These are phyloP conservation scores for Sugiyamaella valdiviana DNA, from an alignment of 805 yeast species.

Conservation along the genomic window DNA sequence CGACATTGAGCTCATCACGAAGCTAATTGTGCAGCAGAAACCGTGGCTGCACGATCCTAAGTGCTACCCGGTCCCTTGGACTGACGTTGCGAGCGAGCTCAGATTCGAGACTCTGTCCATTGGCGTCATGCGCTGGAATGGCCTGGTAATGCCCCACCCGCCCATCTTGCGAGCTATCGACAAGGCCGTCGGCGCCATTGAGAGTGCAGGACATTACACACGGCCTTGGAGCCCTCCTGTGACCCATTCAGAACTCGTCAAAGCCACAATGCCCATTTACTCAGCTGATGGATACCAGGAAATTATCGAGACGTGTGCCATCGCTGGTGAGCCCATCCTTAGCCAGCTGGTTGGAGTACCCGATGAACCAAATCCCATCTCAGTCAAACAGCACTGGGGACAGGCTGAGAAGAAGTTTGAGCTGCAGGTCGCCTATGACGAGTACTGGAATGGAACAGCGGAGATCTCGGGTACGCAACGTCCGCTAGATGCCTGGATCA, in stretches of 20 bases:
- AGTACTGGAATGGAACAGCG: conserved; percentile 35
- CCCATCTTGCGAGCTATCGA: conserved; percentile 44
- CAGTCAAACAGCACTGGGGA: conserved; percentile 11
- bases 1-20: conserved; percentile 36
- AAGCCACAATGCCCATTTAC: conserved; percentile 3
- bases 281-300: conserved; percentile 11
- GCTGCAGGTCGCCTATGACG: conserved; percentile 34
- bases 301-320: conserved; percentile 4
- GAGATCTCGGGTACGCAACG: conserved; percentile 2
- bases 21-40: conserved; percentile 35
- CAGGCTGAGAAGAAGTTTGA: conserved; percentile 11
- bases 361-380: neutral
- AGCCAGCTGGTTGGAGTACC: conserved; percentile 2
- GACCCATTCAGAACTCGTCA: neutral
- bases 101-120: conserved; percentile 3
- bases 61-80: conserved; percentile 48
- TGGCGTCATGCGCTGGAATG: conserved; percentile 33
- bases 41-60: conserved; percentile 49
- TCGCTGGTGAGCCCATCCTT: conserved; percentile 14
- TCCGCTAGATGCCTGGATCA: conserved; percentile 13
- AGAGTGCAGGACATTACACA: conserved; percentile 18
- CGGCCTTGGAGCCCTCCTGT: conserved; percentile 31
- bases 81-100: conserved; percentile 20
- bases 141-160: conserved; percentile 44
- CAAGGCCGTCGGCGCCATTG: conserved; percentile 24